Conservation (phyloP, 495 filamentous ascomycete genomes). For the Xylaria castorea region DNA sequence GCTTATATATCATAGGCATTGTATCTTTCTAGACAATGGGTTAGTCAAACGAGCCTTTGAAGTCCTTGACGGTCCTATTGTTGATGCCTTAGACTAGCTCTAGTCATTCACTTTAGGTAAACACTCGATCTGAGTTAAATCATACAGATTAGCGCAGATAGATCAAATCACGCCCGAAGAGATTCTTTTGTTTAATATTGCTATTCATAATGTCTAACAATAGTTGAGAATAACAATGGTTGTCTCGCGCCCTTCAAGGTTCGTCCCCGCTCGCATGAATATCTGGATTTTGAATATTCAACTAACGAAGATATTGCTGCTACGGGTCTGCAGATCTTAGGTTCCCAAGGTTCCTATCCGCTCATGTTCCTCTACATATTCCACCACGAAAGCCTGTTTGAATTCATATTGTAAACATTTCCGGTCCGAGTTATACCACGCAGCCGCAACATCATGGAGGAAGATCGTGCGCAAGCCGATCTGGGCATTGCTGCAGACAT, state of each 20-base stretch:
- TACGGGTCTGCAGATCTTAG: conserved; percentile 16
- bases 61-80: not conserved
- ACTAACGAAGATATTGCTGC: not conserved
- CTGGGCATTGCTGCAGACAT: conserved; percentile 62
- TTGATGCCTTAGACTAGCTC: not conserved
- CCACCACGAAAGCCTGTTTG: not conserved
- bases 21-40: conserved; percentile 1
- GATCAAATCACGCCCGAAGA: no score
- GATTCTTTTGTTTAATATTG: no score
- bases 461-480: conserved; percentile 58
- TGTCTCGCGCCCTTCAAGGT: not conserved
- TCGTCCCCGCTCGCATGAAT: not conserved
- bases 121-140: not conserved
- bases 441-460: conserved; percentile 51
- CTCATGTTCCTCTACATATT: not conserved
- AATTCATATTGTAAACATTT: not conserved
- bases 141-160: not conserved
- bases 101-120: no score
- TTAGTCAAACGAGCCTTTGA: not conserved
- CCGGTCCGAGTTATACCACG: not conserved
- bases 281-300: not conserved
- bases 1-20: not conserved
- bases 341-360: not conserved
- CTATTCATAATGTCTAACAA: not conserved
- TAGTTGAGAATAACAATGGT: not conserved